A percentile compares a stretch with the other conserved stretches of the same genome.
These are phyloP conservation scores for Pseudotulostoma volvatum DNA, from an alignment of 495 filamentous ascomycete genomes.

Conservation along the genomic window DNA sequence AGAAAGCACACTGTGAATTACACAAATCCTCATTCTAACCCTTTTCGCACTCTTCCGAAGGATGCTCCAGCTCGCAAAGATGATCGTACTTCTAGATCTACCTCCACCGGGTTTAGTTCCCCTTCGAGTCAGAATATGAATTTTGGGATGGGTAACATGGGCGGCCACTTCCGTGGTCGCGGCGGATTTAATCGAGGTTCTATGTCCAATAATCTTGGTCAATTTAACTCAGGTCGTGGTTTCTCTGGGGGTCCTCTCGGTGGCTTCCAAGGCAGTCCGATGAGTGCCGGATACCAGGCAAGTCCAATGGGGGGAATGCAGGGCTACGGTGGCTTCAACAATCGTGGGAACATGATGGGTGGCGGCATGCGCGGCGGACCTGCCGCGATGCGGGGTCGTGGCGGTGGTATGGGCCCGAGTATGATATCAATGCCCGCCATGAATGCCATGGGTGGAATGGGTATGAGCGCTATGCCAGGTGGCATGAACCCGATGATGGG, in stretches of 20 bases:
- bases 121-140: conserved; percentile 21
- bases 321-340: conserved; percentile 41
- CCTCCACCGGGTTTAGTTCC: conserved; percentile 17
- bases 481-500: conserved; percentile 41
- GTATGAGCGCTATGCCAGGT: conserved; percentile 43
- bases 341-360: conserved; percentile 48
- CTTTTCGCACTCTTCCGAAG: conserved; percentile 84
- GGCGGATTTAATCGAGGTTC: conserved; percentile 30
- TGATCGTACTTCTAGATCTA: conserved; percentile 25
- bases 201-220: conserved; percentile 33
- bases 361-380: conserved; percentile 50
- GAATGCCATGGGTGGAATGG: conserved; percentile 43
- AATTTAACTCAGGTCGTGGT: conserved; percentile 34
- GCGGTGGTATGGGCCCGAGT: conserved; percentile 37
- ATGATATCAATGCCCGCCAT: conserved; percentile 39
- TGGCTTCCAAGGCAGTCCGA: conserved; percentile 30
- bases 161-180: conserved; percentile 34
- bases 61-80: conserved; percentile 66
- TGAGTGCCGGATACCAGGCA: conserved; percentile 45
- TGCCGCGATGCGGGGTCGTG: conserved; percentile 54
- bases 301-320: conserved; percentile 40
- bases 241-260: conserved; percentile 26
- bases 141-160: conserved; percentile 24
- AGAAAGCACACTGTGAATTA: conserved; percentile 63
- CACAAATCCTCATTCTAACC: conserved; percentile 61